Conservation (phyloP, 2,329 filamentous ascomycete species). For the Ceratocystis albifundus region DNA sequence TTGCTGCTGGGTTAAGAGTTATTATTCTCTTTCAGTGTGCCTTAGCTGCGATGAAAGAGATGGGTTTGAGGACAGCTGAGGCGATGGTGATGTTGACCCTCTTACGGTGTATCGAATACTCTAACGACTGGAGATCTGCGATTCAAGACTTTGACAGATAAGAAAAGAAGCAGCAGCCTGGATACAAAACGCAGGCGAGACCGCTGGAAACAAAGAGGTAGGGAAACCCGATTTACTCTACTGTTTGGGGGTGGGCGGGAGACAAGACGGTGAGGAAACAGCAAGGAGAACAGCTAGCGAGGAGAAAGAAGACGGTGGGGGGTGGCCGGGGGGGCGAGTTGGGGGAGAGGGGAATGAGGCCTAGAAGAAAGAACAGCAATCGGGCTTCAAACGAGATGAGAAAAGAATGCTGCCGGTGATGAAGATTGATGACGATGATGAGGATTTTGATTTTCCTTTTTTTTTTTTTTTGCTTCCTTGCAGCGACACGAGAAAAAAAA, state of each 20-base stretch:
- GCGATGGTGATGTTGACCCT: background rate
- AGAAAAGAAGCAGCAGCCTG: no score
- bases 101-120: no score
- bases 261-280: background rate
- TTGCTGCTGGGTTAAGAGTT: background rate
- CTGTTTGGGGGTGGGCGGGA: no score
- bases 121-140: no score
- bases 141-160: no score
- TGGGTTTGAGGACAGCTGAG: background rate
- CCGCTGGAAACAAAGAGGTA: no score
- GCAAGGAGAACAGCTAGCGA: background rate
- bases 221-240: no score
- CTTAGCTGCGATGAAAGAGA: background rate
- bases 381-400: background rate
- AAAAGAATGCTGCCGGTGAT: background rate
- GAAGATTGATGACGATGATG: background rate
- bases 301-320: background rate
- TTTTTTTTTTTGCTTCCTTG: conserved; percentile 7
- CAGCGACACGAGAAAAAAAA: conserved; percentile 2
- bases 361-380: background rate
- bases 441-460: background rate
- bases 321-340: no score
- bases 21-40: background rate
- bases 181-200: no score
- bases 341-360: background rate